A percentile compares a stretch with the other conserved stretches of the same genome.
phyloP scores from a whole-genome alignment of 768 basidiomycete genomes.

The Gyrodon lividus region DNA sequence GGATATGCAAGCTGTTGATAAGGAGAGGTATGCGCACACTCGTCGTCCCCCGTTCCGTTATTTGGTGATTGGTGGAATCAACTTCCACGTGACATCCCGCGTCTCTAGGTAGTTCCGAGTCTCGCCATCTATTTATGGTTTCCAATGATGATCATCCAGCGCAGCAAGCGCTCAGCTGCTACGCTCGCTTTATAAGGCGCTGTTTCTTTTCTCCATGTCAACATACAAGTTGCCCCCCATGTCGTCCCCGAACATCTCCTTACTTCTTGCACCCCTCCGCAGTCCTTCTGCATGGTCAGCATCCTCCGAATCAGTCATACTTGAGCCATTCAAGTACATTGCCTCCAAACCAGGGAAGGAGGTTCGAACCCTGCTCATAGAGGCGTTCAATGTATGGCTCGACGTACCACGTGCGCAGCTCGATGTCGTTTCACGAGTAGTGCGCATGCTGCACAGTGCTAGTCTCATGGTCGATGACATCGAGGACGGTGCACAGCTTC shows the following conservation, averaged over 20 bases:
- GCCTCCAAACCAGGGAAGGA: conserved; percentile 89
- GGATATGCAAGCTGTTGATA: too few relatives aligned
- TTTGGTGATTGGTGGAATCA: neutral
- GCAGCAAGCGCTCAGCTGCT: too few relatives aligned
- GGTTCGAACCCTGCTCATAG: conserved; percentile 81
- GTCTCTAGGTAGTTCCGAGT: too few relatives aligned
- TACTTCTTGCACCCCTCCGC: conserved; percentile 19
- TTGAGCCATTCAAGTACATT: conserved; percentile 89
- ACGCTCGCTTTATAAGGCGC: too few relatives aligned
- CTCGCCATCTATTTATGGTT: too few relatives aligned
- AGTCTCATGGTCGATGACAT: conserved; percentile 96
- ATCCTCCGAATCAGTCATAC: conserved; percentile 38
- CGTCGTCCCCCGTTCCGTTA: too few relatives aligned
- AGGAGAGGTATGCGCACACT: too few relatives aligned
- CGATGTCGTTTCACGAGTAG: conserved; percentile 70
- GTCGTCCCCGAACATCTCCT: conserved; percentile 13
- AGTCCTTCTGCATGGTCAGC: conserved; percentile 35
- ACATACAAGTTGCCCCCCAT: neutral
- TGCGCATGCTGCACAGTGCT: conserved; percentile 93
- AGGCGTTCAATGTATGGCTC: conserved; percentile 93
- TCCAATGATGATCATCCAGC: neutral
- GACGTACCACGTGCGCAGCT: conserved; percentile 74
- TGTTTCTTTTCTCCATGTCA: too few relatives aligned
- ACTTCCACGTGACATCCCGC: neutral
- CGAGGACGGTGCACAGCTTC: conserved; percentile 85